Evolutionary conservation across 495 filamentous ascomycete species (phyloP), one percentile per base, ranked within the genome.

Genomic region (Daldinia childiae): DNA sequence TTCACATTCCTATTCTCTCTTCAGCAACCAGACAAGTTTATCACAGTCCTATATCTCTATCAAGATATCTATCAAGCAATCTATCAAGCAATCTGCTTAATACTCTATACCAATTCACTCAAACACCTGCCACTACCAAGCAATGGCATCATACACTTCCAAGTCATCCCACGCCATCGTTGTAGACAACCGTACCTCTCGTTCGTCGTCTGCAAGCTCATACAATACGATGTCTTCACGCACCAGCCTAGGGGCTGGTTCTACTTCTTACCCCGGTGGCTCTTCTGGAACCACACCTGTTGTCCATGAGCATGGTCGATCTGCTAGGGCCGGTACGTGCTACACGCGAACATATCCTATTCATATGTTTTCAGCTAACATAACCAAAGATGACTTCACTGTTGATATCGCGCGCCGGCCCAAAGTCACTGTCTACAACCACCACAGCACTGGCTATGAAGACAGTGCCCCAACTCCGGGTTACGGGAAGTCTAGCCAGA

Each of bases 181-280:
- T 34, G 38, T 66, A 11, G 52, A 71, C 43, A 19, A 63, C 26
- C 58, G 30, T 17, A 32, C 36, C 36, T 41, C 39, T 17, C 50
- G 32, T 43, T 62, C 56, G 17, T 21, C 62, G 1, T 59, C 57
- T 11, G 39, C 34, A 11, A 66, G 30, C 29, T 64, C 58, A 8
- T 32, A 68, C 26, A n/a, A 56, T 36, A 68, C 38, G n/a, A 73
- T 68, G 64, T 62, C 70, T 4, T 68, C 70, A 1, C 56, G 26
- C 6, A 21, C 56, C 1, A 14, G 54, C 54, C 27, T 36, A 57
- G 30, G 45, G 4, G 15, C 55, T 15, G 24, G 41, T 24, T 69
- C 66, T 4, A 39, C 45, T 41, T 73, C 70, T 45, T 58, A 61
- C 19, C 17, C 36, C 17, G 21, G 30, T 36, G 19, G 6, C 27